phyloP scores from a whole-genome alignment of 148 eudicot genomes.

The Rhododendron mucronatum region DNA sequence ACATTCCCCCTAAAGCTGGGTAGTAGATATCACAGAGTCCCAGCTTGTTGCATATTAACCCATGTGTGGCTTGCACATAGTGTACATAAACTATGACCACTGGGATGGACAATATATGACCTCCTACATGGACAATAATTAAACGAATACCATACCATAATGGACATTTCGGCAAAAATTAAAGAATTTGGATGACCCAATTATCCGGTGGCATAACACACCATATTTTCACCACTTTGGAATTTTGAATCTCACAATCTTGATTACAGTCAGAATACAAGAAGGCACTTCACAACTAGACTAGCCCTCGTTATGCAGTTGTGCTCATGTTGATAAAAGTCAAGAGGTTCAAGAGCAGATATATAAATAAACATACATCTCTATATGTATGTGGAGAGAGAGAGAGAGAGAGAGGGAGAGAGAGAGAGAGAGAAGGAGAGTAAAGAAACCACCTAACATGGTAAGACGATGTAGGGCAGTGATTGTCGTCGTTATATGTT shows the following conservation, averaged over 20 bases:
- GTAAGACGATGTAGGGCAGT: conserved; percentile 99
- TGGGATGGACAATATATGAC: neutral
- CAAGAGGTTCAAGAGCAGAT: neutral
- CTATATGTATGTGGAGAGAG: neutral
- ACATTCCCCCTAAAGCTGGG: neutral
- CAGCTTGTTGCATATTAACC: neutral
- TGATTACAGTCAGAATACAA: neutral
- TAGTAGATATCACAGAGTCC: neutral
- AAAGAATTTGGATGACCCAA: neutral
- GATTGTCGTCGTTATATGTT: conserved; percentile 95
- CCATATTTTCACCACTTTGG: neutral
- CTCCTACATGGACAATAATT: neutral
- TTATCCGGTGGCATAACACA: neutral
- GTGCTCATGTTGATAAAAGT: neutral
- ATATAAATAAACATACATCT: too few relatives aligned
- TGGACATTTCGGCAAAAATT: neutral
- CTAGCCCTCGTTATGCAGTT: neutral
- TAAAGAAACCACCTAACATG: conserved; percentile 69
- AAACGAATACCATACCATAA: neutral
- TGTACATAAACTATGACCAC: neutral
- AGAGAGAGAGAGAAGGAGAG: neutral
- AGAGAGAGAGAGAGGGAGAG: neutral
- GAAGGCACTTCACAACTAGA: neutral
- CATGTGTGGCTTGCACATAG: neutral
- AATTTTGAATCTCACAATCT: neutral